Evolutionary conservation across 1,284 basidiomycete species (phyloP).

Genomic region (Apiotrichum porosum): DNA sequence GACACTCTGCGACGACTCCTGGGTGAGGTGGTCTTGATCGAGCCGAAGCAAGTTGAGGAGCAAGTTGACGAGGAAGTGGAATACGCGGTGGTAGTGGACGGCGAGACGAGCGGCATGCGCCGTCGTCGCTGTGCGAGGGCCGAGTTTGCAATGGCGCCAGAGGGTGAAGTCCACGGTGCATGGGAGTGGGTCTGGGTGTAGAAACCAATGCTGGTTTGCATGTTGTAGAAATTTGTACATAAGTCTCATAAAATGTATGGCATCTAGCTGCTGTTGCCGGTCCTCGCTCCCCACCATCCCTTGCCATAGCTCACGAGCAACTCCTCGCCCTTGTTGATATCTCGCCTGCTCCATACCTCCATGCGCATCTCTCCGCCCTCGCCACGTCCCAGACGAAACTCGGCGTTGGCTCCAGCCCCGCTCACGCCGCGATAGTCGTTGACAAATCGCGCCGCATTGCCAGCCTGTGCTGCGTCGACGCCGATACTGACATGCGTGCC

Average conservation of each 20-base stretch:
- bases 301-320: conserved; percentile 89
- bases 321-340: conserved; percentile 64
- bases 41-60: background rate
- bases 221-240: background rate
- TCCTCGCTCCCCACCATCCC: conserved; percentile 66
- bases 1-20: conserved; percentile 29
- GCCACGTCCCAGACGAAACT: conserved; percentile 60
- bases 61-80: background rate
- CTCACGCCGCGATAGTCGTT: conserved; percentile 78
- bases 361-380: conserved; percentile 66
- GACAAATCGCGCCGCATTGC: conserved; percentile 80
- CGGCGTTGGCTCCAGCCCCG: conserved; percentile 60
- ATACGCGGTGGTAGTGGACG: background rate
- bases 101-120: conserved; percentile 1
- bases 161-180: background rate
- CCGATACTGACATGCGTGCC: conserved; percentile 45
- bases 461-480: conserved; percentile 66
- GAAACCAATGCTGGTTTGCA: too few species aligned
- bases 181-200: conserved; percentile 8
- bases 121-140: background rate
- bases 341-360: conserved; percentile 58
- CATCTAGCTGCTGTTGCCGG: too few species aligned
- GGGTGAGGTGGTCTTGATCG: conserved; percentile 7
- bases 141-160: conserved; percentile 3
- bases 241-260: background rate